Conservation (phyloP, 768 basidiomycete species). For the Xerocomus brunneocitrinus region DNA sequence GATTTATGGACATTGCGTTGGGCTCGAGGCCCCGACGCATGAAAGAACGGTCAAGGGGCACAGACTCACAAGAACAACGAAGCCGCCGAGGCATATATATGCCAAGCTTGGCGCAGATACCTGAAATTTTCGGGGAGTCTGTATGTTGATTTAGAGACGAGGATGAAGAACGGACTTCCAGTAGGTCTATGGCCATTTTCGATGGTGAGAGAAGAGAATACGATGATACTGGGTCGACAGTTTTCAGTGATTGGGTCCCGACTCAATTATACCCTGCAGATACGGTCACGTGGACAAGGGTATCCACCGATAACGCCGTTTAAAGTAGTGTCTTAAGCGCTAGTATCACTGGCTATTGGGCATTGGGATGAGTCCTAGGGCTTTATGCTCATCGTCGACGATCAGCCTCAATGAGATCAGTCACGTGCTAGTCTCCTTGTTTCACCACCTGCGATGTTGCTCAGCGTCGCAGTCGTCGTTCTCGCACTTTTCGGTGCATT, state of each 20-base stretch:
- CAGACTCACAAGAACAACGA: constrained; percentile 41
- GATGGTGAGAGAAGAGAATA: not conserved
- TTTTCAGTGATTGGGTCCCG: not conserved
- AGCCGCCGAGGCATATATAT: constrained; percentile 61
- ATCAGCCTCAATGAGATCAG: not conserved
- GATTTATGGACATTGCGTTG: not conserved
- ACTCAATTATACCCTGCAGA: not conserved
- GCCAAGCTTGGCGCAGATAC: constrained; percentile 49
- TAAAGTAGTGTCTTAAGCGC: not conserved
- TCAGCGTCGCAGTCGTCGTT: constrained; percentile 22
- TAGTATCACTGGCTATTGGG: no score
- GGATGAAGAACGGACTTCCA: constrained; percentile 23
- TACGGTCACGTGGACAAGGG: not conserved
- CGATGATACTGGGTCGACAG: not conserved
- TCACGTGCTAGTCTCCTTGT: not conserved
- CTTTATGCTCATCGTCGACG: no score
- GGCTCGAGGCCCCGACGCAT: not conserved
- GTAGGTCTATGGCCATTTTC: constrained; percentile 17
- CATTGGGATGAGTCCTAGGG: no score
- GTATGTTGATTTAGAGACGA: not conserved
- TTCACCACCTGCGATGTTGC: not conserved
- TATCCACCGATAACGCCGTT: not conserved
- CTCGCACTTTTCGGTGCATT: constrained; percentile 39
- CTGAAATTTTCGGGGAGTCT: constrained; percentile 35
- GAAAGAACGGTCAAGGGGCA: not conserved